Percentiles rank a stretch among this genome's conserved stretches.
These are phyloP conservation scores for Chalciporus piperatus DNA, from an alignment of 768 basidiomycete genomes.

Conservation along the genomic window DNA sequence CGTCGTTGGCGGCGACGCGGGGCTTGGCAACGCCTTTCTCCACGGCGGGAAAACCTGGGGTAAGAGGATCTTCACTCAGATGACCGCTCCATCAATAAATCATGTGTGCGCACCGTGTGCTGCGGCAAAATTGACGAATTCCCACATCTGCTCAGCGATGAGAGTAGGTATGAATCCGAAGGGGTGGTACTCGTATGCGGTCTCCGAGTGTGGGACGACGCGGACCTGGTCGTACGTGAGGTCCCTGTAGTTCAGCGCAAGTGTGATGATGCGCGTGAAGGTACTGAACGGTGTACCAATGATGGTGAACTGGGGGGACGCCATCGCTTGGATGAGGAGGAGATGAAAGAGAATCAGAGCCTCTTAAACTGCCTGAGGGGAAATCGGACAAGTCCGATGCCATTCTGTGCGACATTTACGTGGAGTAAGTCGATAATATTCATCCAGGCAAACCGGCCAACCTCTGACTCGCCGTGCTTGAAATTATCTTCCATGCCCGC, in stretches of 20 bases:
- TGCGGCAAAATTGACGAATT: conserved; percentile 27
- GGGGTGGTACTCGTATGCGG: conserved; percentile 27
- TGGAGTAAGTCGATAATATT: too few species aligned
- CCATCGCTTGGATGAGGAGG: conserved; percentile 11
- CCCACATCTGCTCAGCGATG: conserved; percentile 33
- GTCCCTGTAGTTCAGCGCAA: conserved; percentile 27
- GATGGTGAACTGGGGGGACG: conserved; percentile 22
- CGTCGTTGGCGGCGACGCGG: conserved; percentile 27
- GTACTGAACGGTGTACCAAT: conserved; percentile 34
- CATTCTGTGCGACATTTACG: too few species aligned
- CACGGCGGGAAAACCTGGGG: conserved; percentile 28
- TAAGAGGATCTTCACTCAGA: neutral
- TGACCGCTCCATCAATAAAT: neutral
- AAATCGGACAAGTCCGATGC: neutral
- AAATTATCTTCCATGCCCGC: too few species aligned
- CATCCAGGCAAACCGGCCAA: too few species aligned
- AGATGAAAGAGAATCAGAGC: neutral
- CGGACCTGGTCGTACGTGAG: conserved; percentile 26
- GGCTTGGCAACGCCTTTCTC: conserved; percentile 33
- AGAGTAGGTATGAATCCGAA: conserved; percentile 33
- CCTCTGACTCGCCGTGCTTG: too few species aligned
- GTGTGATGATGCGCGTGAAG: conserved; percentile 31
- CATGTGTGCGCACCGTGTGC: conserved; percentile 20
- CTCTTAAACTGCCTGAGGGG: neutral
- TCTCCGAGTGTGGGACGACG: conserved; percentile 27